phyloP scores from a whole-genome alignment of 139 green algal genomes.

The Monoraphidium neglectum region DNA sequence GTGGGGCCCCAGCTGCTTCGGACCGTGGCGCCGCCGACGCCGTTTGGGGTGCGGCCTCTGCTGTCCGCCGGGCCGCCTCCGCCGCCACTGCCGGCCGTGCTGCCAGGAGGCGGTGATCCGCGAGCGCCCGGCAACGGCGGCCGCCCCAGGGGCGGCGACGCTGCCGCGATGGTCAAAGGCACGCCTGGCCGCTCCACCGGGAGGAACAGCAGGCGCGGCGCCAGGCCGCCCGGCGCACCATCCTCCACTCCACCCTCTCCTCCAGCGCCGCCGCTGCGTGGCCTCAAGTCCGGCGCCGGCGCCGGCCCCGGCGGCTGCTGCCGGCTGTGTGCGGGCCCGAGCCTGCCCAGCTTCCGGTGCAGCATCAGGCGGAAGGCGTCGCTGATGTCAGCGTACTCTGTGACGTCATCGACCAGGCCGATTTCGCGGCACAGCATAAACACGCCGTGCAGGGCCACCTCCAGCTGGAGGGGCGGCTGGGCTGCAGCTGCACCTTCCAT shows the following conservation, averaged over 20 bases:
- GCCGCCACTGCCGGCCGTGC: background rate
- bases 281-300: too few species aligned
- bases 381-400: conserved; percentile 16
- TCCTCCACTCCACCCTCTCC: background rate
- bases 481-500: background rate
- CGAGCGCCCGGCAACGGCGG: background rate
- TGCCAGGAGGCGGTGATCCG: background rate
- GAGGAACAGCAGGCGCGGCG: too few species aligned
- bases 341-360: conserved; percentile 23
- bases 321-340: conserved; percentile 3
- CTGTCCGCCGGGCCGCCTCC: background rate
- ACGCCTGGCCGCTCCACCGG: too few species aligned
- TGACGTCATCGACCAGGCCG: conserved; percentile 20
- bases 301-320: background rate
- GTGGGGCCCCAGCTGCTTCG: background rate
- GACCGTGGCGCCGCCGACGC: background rate
- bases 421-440: conserved; percentile 24
- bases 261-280: background rate
- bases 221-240: too few species aligned
- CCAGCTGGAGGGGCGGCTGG: background rate
- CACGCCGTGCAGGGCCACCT: conserved; percentile 14
- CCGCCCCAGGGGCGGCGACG: background rate
- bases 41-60: too few species aligned
- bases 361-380: conserved; percentile 18
- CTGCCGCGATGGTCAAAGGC: too few species aligned